These are phyloP conservation scores for Alternaria alternata DNA, from an alignment of 2,329 filamentous ascomycete genomes.

Conservation along the genomic window DNA sequence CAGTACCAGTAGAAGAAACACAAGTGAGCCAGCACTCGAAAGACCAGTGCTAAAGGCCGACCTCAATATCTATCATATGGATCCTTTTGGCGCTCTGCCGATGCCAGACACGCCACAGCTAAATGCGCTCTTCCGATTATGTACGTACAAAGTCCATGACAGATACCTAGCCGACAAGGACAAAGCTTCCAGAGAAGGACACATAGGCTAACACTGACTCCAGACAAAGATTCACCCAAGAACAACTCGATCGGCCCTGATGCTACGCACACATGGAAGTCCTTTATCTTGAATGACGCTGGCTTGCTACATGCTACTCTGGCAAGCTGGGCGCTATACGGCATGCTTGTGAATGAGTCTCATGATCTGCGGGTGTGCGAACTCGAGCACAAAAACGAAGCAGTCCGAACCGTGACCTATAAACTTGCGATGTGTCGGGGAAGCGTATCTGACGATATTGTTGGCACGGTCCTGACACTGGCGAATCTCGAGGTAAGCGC, in stretches of 20 bases:
- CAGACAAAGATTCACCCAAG: constrained; percentile 27
- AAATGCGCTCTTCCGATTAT: constrained; percentile 32
- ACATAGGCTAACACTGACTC: background rate
- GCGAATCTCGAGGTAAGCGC: constrained; percentile 36
- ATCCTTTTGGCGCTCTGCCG: constrained; percentile 37
- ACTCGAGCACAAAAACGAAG: constrained; percentile 36
- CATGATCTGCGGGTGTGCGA: constrained; percentile 22
- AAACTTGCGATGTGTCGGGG: constrained; percentile 23
- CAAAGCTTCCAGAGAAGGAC: background rate
- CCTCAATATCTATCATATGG: constrained; percentile 25
- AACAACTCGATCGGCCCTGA: constrained; percentile 34
- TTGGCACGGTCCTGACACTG: constrained; percentile 34
- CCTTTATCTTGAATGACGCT: constrained; percentile 32
- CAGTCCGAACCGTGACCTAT: constrained; percentile 35
- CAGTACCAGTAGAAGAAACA: background rate
- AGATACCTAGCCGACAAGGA: too few relatives aligned
- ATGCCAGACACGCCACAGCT: constrained; percentile 32
- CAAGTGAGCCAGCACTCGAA: background rate
- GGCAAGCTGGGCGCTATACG: constrained; percentile 41
- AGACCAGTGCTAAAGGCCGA: constrained; percentile 13
- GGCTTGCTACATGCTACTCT: constrained; percentile 37
- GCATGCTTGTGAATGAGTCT: constrained; percentile 25
- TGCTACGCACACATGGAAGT: constrained; percentile 32
- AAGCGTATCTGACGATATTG: constrained; percentile 32
- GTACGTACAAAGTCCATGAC: constrained; percentile 19